Percentiles rank a stretch among this genome's conserved stretches.
Evolutionary conservation across 108 stramenopile genomes (phyloP).

Genomic region (Cyclotella choctawhatcheeana): DNA sequence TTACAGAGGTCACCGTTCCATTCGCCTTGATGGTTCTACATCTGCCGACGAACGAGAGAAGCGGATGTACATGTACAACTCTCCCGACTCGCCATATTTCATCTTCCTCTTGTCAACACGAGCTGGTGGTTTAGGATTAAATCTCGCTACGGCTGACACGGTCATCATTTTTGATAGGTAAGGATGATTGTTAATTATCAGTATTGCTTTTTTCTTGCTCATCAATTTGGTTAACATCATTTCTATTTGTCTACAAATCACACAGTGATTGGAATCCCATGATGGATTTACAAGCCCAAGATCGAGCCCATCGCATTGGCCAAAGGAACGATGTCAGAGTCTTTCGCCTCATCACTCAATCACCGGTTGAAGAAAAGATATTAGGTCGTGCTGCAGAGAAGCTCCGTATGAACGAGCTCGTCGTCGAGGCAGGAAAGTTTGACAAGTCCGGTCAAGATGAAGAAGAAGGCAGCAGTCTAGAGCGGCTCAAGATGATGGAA

Average conservation of each 20-base stretch:
- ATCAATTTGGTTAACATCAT: background rate
- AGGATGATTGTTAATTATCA: background rate
- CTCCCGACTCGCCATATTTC: slow-evolving; percentile 84
- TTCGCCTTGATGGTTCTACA: slow-evolving; percentile 93
- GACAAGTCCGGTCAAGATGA: slow-evolving; percentile 74
- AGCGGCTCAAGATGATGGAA: slow-evolving; percentile 88
- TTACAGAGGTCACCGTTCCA: slow-evolving; percentile 70
- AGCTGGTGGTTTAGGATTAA: slow-evolving; percentile 90
- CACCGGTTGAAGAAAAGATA: slow-evolving; percentile 95
- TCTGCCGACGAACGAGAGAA: slow-evolving; percentile 92
- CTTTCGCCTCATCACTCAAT: slow-evolving; percentile 91
- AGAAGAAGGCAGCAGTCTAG: slow-evolving; percentile 81
- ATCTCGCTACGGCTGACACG: slow-evolving; percentile 93
- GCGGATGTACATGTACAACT: slow-evolving; percentile 96
- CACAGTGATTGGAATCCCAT: slow-evolving; percentile 98
- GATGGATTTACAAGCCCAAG: slow-evolving; percentile 97
- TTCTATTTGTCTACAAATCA: too few relatives aligned
- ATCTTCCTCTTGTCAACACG: slow-evolving; percentile 95
- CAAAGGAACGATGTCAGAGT: slow-evolving; percentile 91
- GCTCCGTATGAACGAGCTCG: slow-evolving; percentile 91
- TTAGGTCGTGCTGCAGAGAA: slow-evolving; percentile 91
- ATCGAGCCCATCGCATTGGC: slow-evolving; percentile 97
- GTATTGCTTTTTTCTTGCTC: background rate
- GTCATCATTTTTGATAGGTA: slow-evolving; percentile 92
- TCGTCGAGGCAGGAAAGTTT: slow-evolving; percentile 96